A percentile compares a stretch with the other conserved stretches of the same genome.
Evolutionary conservation across 371 early-diverging fungal genomes (phyloP).

Genomic region (Coemansia sp.): DNA sequence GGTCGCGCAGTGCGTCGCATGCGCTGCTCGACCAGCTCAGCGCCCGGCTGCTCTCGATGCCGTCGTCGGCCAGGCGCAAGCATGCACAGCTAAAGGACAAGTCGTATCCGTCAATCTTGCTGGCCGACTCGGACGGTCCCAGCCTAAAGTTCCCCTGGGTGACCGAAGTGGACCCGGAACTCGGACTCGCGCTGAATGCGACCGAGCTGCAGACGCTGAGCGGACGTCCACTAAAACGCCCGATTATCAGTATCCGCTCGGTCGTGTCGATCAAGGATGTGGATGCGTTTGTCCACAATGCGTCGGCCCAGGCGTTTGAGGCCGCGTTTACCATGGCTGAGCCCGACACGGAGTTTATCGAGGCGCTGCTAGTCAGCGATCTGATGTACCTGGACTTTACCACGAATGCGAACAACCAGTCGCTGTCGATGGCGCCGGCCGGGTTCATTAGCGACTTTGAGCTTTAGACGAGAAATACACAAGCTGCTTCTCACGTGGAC

Average conservation of each 20-base stretch:
- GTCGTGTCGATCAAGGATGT: slow-evolving; percentile 69
- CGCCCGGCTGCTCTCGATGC: slow-evolving; percentile 10
- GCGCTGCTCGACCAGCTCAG: slow-evolving; percentile 46
- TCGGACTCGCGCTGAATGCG: neutral
- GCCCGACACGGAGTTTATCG: slow-evolving; percentile 75
- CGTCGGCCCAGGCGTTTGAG: slow-evolving; percentile 72
- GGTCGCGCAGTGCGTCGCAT: slow-evolving; percentile 27
- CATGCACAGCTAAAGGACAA: neutral
- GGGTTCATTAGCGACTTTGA: slow-evolving; percentile 9
- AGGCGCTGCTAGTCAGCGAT: slow-evolving; percentile 70
- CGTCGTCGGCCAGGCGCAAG: neutral
- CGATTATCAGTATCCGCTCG: slow-evolving; percentile 69
- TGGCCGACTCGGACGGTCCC: neutral
- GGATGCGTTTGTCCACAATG: slow-evolving; percentile 71
- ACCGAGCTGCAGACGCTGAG: slow-evolving; percentile 21
- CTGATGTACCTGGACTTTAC: slow-evolving; percentile 54
- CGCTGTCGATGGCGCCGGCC: neutral
- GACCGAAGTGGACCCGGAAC: neutral
- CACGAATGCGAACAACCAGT: neutral
- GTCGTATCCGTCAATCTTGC: slow-evolving; percentile 1
- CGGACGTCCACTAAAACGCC: slow-evolving; percentile 57
- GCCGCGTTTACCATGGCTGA: slow-evolving; percentile 66
- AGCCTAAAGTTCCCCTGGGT: slow-evolving; percentile 6
- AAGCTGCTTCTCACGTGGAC: neutral
- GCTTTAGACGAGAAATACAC: neutral